phyloP scores from a whole-genome alignment of 306 rosid species.

The Bauhinia variegata region DNA sequence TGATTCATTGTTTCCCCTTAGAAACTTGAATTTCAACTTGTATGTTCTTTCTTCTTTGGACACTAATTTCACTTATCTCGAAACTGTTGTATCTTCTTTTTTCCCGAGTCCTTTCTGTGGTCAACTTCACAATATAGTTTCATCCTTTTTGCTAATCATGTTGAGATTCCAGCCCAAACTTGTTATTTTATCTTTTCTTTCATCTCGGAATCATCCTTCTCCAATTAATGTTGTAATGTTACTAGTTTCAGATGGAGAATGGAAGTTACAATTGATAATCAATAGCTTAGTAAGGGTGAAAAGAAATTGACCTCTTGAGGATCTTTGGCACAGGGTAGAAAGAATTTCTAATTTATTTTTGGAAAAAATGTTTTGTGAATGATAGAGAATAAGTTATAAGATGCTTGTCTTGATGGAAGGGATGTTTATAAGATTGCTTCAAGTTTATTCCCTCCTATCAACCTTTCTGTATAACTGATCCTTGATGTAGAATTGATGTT shows the following conservation, averaged over 20 bases:
- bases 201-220: neutral
- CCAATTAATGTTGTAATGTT: too few relatives aligned
- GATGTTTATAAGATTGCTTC: too few relatives aligned
- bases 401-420: too few relatives aligned
- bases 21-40: constrained; percentile 3
- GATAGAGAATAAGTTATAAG: too few relatives aligned
- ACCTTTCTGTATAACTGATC: neutral
- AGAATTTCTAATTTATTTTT: too few relatives aligned
- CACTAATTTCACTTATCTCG: neutral
- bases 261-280: too few relatives aligned
- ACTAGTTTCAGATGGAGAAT: too few relatives aligned
- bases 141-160: neutral
- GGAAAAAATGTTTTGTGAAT: too few relatives aligned
- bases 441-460: neutral
- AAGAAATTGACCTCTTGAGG: too few relatives aligned
- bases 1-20: too few relatives aligned
- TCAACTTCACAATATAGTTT: neutral
- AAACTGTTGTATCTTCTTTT: neutral
- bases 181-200: neutral
- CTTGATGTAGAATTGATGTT: neutral
- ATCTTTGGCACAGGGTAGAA: too few relatives aligned
- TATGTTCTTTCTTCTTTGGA: neutral
- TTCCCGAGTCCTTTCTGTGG: neutral
- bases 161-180: neutral
- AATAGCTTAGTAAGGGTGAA: too few relatives aligned